Percentiles rank a stretch among this genome's conserved stretches.
Conservation (phyloP, 2,329 filamentous ascomycete species). For the Graphiopsis chlorocephala region DNA sequence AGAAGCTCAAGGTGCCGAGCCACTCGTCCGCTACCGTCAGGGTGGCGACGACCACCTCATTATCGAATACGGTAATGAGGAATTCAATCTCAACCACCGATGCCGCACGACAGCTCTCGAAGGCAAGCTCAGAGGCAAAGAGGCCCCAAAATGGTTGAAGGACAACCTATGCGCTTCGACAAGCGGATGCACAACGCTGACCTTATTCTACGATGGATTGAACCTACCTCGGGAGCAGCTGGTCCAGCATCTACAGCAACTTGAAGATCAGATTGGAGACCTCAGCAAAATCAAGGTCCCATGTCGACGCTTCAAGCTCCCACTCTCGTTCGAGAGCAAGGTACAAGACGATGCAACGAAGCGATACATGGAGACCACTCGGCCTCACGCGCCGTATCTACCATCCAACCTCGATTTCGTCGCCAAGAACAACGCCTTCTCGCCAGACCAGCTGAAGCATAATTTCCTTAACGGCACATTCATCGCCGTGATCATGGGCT, state of each 20-base stretch:
- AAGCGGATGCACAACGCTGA: conserved; percentile 48
- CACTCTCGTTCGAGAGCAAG: conserved; percentile 43
- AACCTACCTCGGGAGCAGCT: conserved; percentile 37
- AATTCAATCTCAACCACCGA: conserved; percentile 56
- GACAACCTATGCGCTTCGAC: conserved; percentile 50
- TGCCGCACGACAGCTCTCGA: conserved; percentile 56
- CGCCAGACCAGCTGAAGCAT: conserved; percentile 47
- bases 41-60: conserved; percentile 52
- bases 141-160: conserved; percentile 39
- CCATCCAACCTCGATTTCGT: conserved; percentile 61
- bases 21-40: conserved; percentile 36
- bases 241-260: conserved; percentile 37
- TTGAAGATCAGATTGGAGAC: conserved; percentile 44
- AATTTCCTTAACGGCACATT: conserved; percentile 52
- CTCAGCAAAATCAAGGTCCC: conserved; percentile 42
- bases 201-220: conserved; percentile 42
- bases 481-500: conserved; percentile 55
- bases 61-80: conserved; percentile 57
- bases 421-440: conserved; percentile 55
- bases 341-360: conserved; percentile 52
- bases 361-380: conserved; percentile 61
- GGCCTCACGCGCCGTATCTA: conserved; percentile 60
- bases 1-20: conserved; percentile 25
- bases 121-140: conserved; percentile 43
- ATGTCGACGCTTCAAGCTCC: conserved; percentile 43